A percentile compares a stretch with the other conserved stretches of the same genome.
phyloP scores from a whole-genome alignment of 2,329 filamentous ascomycete genomes.

The Phyllosticta capitalensis region DNA sequence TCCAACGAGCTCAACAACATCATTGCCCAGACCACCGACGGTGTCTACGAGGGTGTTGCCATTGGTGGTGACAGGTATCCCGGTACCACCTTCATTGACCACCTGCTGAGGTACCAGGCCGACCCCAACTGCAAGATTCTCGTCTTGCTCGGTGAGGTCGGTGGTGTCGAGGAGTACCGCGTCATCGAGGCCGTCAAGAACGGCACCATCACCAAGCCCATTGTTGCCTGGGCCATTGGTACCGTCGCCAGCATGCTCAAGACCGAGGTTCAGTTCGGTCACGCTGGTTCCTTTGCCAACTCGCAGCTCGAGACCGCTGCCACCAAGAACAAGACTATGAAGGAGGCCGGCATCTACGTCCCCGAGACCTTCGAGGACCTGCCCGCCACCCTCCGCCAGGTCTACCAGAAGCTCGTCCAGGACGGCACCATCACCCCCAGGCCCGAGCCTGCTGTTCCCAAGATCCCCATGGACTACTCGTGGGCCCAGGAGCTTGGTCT shows the following conservation, averaged over 20 bases:
- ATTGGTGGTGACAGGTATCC: slow-evolving; percentile 99
- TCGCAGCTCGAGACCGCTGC: slow-evolving; percentile 96
- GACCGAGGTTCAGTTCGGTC: slow-evolving; percentile 98
- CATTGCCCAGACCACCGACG: slow-evolving; percentile 88
- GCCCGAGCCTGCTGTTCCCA: slow-evolving; percentile 84
- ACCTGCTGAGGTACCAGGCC: slow-evolving; percentile 90
- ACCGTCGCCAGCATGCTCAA: slow-evolving; percentile 99
- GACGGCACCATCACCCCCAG: slow-evolving; percentile 77
- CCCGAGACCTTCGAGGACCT: slow-evolving; percentile 96
- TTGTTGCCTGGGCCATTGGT: slow-evolving; percentile 98
- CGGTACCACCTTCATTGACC: slow-evolving; percentile 98
- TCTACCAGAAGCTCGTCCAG: slow-evolving; percentile 84
- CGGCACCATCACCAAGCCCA: slow-evolving; percentile 92
- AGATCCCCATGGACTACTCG: slow-evolving; percentile 99
- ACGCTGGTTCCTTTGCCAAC: slow-evolving; percentile 98
- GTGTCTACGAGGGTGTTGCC: slow-evolving; percentile 97
- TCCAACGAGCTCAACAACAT: slow-evolving; percentile 99
- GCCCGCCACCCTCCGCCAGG: slow-evolving; percentile 61
- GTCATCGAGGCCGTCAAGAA: slow-evolving; percentile 97
- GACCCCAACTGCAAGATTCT: slow-evolving; percentile 98
- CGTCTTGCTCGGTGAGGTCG: slow-evolving; percentile 90
- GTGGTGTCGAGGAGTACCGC: slow-evolving; percentile 99
- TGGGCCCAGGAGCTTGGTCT: slow-evolving; percentile 99
- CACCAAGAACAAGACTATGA: slow-evolving; percentile 95
- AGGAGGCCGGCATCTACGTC: slow-evolving; percentile 86